Evolutionary conservation across 495 filamentous ascomycete genomes (phyloP).

Genomic region (Lasiosphaeris hirsuta): DNA sequence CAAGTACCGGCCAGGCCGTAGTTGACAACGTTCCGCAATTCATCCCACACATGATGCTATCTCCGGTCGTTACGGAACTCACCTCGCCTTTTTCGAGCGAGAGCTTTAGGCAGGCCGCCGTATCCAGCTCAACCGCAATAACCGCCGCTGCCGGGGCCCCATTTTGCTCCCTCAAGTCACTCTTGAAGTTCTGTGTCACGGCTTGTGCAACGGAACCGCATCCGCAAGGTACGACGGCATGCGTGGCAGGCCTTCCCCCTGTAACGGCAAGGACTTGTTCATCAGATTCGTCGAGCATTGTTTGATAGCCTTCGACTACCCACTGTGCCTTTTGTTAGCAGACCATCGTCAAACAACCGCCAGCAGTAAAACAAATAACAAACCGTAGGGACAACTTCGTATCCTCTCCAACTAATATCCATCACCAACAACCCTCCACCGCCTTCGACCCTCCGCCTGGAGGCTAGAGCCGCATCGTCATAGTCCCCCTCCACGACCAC

Average conservation of each 20-base stretch:
- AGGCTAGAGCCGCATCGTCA: slow-evolving; percentile 53
- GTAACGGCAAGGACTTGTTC: slow-evolving; percentile 38
- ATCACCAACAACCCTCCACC: slow-evolving; percentile 54
- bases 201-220: slow-evolving; percentile 65
- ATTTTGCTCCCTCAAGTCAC: slow-evolving; percentile 19
- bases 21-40: slow-evolving; percentile 64
- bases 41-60: slow-evolving; percentile 67
- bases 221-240: slow-evolving; percentile 58
- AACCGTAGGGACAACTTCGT: slow-evolving; percentile 56
- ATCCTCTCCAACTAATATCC: slow-evolving; percentile 61
- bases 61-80: slow-evolving; percentile 42
- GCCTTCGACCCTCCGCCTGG: slow-evolving; percentile 32
- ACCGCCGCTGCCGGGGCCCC: slow-evolving; percentile 25
- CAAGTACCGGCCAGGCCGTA: slow-evolving; percentile 58
- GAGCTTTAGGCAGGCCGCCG: slow-evolving; percentile 55
- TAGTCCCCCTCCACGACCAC: slow-evolving; percentile 54
- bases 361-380: neutral
- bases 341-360: neutral
- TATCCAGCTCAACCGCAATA: slow-evolving; percentile 60
- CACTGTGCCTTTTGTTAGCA: slow-evolving; percentile 36
- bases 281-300: slow-evolving; percentile 63
- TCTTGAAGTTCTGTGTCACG: slow-evolving; percentile 57
- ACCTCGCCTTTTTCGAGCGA: slow-evolving; percentile 47
- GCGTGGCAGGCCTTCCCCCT: slow-evolving; percentile 28
- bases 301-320: slow-evolving; percentile 71